Percentiles rank a stretch among this genome's conserved stretches.
Conservation (phyloP, 225 moss, liverwort and hornwort genomes). For the Anthoceros angustus region DNA sequence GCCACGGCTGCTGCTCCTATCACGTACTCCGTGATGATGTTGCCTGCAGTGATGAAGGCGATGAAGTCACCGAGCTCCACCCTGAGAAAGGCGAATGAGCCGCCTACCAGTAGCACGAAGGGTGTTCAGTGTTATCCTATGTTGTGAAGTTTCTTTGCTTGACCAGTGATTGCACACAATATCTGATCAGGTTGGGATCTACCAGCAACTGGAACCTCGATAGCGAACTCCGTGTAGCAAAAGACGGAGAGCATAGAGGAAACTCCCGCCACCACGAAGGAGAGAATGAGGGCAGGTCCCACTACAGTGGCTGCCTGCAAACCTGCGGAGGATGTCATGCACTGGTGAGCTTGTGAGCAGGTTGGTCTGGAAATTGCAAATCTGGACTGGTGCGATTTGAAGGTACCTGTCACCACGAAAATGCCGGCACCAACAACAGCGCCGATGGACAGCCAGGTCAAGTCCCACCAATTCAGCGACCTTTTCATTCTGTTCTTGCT, state of each 20-base stretch:
- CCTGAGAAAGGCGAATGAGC: slow-evolving; percentile 31
- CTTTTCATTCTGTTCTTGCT: slow-evolving; percentile 21
- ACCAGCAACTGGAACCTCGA: slow-evolving; percentile 23
- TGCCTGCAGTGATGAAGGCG: slow-evolving; percentile 27
- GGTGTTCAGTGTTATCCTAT: background rate
- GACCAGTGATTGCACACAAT: background rate
- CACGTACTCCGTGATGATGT: slow-evolving; percentile 23
- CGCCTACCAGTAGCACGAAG: slow-evolving; percentile 12
- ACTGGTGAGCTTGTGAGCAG: background rate
- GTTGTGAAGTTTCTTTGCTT: background rate
- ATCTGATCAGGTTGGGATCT: background rate
- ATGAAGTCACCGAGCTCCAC: slow-evolving; percentile 38
- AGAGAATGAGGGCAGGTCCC: slow-evolving; percentile 26
- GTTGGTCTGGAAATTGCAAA: background rate
- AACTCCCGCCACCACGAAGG: slow-evolving; percentile 13
- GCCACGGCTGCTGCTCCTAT: slow-evolving; percentile 18
- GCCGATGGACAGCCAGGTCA: slow-evolving; percentile 32
- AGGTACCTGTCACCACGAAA: slow-evolving; percentile 21
- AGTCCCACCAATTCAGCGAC: slow-evolving; percentile 33
- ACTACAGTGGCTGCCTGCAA: slow-evolving; percentile 8
- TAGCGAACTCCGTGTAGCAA: slow-evolving; percentile 21
- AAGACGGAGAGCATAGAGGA: slow-evolving; percentile 18
- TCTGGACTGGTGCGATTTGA: background rate
- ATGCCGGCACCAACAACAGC: slow-evolving; percentile 35
- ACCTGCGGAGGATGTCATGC: slow-evolving; percentile 1